phyloP scores from a whole-genome alignment of 2,329 filamentous ascomycete genomes.

The Trichoderma sp. region DNA sequence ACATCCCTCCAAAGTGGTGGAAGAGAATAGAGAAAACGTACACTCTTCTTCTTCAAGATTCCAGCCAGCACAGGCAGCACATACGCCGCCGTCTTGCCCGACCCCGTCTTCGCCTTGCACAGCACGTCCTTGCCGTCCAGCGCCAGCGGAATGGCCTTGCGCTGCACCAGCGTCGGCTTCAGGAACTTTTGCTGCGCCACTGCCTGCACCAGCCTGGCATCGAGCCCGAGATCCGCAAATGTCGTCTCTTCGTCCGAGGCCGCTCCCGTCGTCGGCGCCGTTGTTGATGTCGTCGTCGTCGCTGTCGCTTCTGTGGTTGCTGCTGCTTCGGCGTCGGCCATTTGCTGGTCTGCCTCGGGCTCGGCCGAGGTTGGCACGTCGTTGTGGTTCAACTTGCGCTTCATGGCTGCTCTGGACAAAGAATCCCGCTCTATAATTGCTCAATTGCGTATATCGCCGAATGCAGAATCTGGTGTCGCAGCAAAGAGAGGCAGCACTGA shows the following conservation, averaged over 20 bases:
- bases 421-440: neutral
- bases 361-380: constrained; percentile 49
- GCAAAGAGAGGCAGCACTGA: neutral
- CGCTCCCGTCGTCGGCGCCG: neutral
- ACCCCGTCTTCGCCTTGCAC: constrained; percentile 90
- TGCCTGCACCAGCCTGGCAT: constrained; percentile 82
- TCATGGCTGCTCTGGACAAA: constrained; percentile 47
- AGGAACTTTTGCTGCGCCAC: constrained; percentile 82
- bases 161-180: constrained; percentile 85
- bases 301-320: neutral
- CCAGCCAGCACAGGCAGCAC: constrained; percentile 84
- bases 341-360: constrained; percentile 34
- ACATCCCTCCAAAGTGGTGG: neutral
- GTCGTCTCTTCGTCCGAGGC: constrained; percentile 46
- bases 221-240: constrained; percentile 79
- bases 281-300: constrained; percentile 1
- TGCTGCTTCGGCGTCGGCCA: constrained; percentile 32
- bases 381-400: constrained; percentile 62
- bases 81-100: constrained; percentile 97
- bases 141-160: constrained; percentile 82
- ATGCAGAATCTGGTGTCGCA: neutral
- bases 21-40: constrained; percentile 39
- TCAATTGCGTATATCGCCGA: neutral
- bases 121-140: constrained; percentile 87
- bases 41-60: constrained; percentile 76